These are phyloP conservation scores for Mucor saturninus DNA, from an alignment of 371 early-diverging fungal genomes.

Conservation along the genomic window DNA sequence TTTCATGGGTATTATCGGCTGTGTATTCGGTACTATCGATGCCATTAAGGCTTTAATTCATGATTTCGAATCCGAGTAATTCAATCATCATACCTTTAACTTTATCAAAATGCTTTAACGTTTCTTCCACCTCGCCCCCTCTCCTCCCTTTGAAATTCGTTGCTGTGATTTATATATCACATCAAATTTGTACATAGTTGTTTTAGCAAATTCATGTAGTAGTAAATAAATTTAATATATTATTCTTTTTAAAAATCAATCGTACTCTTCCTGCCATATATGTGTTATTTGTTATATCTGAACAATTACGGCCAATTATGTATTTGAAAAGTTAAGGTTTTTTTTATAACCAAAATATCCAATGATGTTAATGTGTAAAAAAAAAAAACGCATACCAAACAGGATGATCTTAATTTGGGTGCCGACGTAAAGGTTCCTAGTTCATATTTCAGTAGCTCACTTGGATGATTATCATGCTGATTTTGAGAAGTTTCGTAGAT, in stretches of 20 bases:
- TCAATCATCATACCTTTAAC: not conserved
- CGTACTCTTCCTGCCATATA: too few relatives aligned
- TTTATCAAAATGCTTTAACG: not conserved
- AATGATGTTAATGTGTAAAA: not conserved
- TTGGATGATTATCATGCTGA: not conserved
- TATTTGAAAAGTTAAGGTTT: too few relatives aligned
- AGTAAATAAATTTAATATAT: too few relatives aligned
- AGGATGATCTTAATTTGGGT: not conserved
- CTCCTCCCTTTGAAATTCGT: too few relatives aligned
- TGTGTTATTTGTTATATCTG: too few relatives aligned
- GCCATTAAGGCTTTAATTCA: slow-evolving; percentile 47
- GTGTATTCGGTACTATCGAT: slow-evolving; percentile 62
- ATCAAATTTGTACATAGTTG: too few relatives aligned
- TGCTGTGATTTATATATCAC: too few relatives aligned
- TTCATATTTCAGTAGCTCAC: too few relatives aligned
- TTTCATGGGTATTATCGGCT: slow-evolving; percentile 60
- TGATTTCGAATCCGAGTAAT: slow-evolving; percentile 33
- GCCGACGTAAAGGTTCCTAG: not conserved
- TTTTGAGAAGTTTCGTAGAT: not conserved
- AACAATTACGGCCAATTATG: too few relatives aligned
- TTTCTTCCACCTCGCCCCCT: not conserved
- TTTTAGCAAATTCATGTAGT: too few relatives aligned
- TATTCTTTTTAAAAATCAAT: too few relatives aligned
- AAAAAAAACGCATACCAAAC: not conserved
- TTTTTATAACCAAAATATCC: too few relatives aligned